A percentile compares a stretch with the other conserved stretches of the same genome.
Evolutionary conservation across 192 early-diverging fungal species (phyloP).

Genomic region (Entophlyctis luteolus): DNA sequence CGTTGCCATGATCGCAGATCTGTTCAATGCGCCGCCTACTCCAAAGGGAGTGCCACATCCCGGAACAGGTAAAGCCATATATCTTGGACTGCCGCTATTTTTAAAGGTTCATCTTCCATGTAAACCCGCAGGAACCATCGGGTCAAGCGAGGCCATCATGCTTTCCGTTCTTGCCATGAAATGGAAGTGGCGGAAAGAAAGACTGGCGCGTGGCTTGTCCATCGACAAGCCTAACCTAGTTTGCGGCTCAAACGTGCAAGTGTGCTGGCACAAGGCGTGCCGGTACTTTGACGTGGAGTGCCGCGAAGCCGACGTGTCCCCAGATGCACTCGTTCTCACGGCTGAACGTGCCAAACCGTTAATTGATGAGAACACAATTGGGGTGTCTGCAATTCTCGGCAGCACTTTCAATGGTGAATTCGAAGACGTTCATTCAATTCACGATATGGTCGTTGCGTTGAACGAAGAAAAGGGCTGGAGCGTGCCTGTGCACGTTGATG

Average conservation of each 20-base stretch:
- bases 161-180: slow-evolving; percentile 76
- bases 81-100: background rate
- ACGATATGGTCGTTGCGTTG: slow-evolving; percentile 58
- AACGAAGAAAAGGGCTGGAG: slow-evolving; percentile 60
- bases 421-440: slow-evolving; percentile 67
- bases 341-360: slow-evolving; percentile 61
- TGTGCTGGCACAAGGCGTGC: slow-evolving; percentile 66
- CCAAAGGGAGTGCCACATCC: slow-evolving; percentile 37
- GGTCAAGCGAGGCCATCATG: slow-evolving; percentile 77
- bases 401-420: slow-evolving; percentile 82
- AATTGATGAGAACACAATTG: slow-evolving; percentile 84
- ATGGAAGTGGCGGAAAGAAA: slow-evolving; percentile 63
- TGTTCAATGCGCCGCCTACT: slow-evolving; percentile 54
- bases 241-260: slow-evolving; percentile 74
- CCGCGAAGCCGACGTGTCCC: slow-evolving; percentile 60
- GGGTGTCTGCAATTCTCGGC: slow-evolving; percentile 71
- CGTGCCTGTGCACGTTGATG: slow-evolving; percentile 81
- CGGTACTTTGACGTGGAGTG: slow-evolving; percentile 76
- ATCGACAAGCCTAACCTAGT: slow-evolving; percentile 71
- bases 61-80: no score
- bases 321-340: slow-evolving; percentile 52
- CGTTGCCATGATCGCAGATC: slow-evolving; percentile 64
- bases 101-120: background rate
- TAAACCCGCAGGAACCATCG: slow-evolving; percentile 68
- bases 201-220: slow-evolving; percentile 60